Percentiles rank a stretch among this genome's conserved stretches.
Evolutionary conservation across 345 rosid genomes (phyloP).

Genomic region (Kandelia obovata): DNA sequence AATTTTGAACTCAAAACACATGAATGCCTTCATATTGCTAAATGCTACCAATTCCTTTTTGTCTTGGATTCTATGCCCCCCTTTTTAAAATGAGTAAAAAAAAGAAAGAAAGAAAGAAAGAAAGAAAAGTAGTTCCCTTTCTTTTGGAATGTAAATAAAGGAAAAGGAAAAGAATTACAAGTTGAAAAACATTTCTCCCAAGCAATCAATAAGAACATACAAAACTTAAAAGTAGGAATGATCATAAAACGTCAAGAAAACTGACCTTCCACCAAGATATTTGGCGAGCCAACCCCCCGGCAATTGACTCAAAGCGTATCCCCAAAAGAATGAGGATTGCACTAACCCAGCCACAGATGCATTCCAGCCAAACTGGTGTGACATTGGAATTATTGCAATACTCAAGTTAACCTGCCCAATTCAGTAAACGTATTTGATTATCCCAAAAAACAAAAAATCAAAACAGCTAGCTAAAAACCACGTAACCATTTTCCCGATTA

Average conservation of each 20-base stretch:
- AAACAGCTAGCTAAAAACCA: neutral
- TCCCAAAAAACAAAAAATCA: neutral
- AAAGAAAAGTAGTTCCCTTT: neutral
- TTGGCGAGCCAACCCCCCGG: constrained; percentile 96
- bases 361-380: constrained; percentile 92
- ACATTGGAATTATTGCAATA: constrained; percentile 93
- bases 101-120: no score
- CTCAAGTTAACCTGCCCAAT: constrained; percentile 83
- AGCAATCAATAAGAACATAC: neutral
- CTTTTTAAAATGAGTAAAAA: no score
- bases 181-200: neutral
- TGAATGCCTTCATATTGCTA: no score
- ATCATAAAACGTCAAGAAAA: constrained; percentile 7
- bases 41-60: no score
- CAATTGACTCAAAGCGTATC: constrained; percentile 91
- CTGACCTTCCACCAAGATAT: constrained; percentile 92
- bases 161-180: neutral
- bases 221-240: neutral
- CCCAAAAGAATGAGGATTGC: constrained; percentile 95
- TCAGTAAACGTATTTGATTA: neutral
- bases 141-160: neutral
- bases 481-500: no score
- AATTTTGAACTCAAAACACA: no score
- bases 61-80: no score
- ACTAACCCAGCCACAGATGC: constrained; percentile 82